Conservation (phyloP, 1,284 basidiomycete species). For the Bondarzewia mesenterica region DNA sequence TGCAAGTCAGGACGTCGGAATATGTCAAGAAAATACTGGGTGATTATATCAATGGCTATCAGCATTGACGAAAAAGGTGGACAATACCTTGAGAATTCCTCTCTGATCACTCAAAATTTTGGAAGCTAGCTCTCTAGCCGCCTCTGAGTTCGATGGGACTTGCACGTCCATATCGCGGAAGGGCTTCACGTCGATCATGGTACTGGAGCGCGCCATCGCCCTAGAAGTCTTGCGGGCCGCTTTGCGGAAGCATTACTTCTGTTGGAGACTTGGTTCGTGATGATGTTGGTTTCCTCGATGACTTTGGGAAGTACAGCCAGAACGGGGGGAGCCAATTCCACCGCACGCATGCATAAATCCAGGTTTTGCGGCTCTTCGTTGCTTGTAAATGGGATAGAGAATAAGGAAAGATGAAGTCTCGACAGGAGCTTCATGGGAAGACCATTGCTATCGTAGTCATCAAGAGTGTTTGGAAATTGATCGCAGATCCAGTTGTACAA, state of each 20-base stretch:
- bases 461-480: conserved; percentile 1
- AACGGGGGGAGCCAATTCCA: neutral
- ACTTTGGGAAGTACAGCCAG: neutral
- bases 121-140: neutral
- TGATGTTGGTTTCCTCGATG: neutral
- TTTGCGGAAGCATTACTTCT: neutral
- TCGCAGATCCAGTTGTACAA: neutral
- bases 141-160: neutral
- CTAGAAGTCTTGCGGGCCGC: neutral
- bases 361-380: neutral
- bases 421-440: neutral
- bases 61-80: neutral
- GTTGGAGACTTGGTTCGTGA: neutral
- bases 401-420: neutral
- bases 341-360: neutral
- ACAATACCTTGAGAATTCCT: neutral
- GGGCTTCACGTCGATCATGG: neutral
- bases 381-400: neutral
- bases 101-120: neutral
- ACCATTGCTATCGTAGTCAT: neutral
- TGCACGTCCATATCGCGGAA: neutral
- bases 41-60: neutral
- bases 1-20: neutral
- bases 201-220: neutral
- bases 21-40: neutral